Percentiles rank a stretch among this genome's conserved stretches.
Conservation (phyloP, 805 yeast species). For the Candida gorgasii region DNA sequence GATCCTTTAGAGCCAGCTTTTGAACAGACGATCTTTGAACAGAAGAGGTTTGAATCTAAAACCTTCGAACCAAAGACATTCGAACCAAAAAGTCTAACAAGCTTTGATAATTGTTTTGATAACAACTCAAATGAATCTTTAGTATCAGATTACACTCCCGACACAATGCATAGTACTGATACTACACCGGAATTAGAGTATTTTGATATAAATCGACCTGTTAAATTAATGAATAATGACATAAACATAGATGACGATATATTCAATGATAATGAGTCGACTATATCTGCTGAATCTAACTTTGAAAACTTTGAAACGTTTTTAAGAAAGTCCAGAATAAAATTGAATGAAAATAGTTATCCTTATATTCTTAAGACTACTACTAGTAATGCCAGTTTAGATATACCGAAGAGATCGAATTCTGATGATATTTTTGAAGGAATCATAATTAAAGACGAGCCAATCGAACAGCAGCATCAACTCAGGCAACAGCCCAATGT, state of each 20-base stretch:
- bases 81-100: not conserved
- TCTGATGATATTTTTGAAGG: conserved; percentile 8
- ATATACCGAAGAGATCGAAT: not conserved
- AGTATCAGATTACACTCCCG: conserved; percentile 4
- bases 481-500: conserved; percentile 15
- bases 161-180: conserved; percentile 13
- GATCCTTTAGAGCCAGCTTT: too few species aligned
- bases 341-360: conserved; percentile 21
- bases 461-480: not conserved
- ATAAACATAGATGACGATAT: conserved; percentile 1
- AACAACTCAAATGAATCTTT: conserved; percentile 1
- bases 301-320: conserved; percentile 27
- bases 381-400: conserved; percentile 14
- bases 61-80: conserved; percentile 2
- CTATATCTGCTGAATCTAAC: conserved; percentile 10
- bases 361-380: conserved; percentile 25
- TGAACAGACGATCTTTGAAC: too few species aligned
- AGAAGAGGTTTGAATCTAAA: too few species aligned
- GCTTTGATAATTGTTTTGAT: not conserved
- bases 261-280: conserved; percentile 16
- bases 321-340: conserved; percentile 34
- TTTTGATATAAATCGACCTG: conserved; percentile 7
- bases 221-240: not conserved
- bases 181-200: conserved; percentile 14
- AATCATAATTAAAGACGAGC: conserved; percentile 3